Evolutionary conservation across 129 eudicot genomes (phyloP), one percentile per base, ranked within the genome.

Genomic region (Flaveria brownii): DNA sequence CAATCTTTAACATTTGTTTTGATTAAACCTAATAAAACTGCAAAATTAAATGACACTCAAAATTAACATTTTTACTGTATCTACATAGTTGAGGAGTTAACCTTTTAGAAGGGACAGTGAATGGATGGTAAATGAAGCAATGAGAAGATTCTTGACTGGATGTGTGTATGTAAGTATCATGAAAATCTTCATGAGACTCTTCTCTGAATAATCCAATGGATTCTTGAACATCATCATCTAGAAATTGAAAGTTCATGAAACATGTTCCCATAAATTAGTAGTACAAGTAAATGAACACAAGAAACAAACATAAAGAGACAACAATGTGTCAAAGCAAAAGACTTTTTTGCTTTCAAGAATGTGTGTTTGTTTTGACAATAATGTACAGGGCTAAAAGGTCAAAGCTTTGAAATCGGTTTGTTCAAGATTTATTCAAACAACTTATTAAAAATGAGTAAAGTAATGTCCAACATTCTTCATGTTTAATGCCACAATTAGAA

Each of bases 31-130:
- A 49, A 14, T 13, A 49, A 13, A 49, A 49, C n/a, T 54, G 22
- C 60, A 54, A 54, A 54, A 16, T 4, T 54, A 6, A 22, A 17
- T 51, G 17, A 2, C 57, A 22, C 10, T 54, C 9, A 54, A 54
- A 54, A 17, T 26, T 16, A 54, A 54, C 23, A 54, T 17, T 8
- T n/a, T 55, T 17, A 74, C 30, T 17, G 54, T 60, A 61, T 39
- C 52, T n/a, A 26, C 6, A 30, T 10, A 42, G 20, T 23, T 50
- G 18, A 64, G 1, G 22, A 17, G 49, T 46, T 73, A 41, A 90
- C 96, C 93, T 86, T 76, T 86, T 90, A 59, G 69, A 55, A 82
- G 89, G 81, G 41, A 54, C 88, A 51, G 57, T 28, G 46, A 80
- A 68, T 5, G 84, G 80, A 68, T 80, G 45, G 77, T 64, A 73